Conservation (phyloP, 768 basidiomycete genomes). For the Goffeauzyma gilvescens region DNA sequence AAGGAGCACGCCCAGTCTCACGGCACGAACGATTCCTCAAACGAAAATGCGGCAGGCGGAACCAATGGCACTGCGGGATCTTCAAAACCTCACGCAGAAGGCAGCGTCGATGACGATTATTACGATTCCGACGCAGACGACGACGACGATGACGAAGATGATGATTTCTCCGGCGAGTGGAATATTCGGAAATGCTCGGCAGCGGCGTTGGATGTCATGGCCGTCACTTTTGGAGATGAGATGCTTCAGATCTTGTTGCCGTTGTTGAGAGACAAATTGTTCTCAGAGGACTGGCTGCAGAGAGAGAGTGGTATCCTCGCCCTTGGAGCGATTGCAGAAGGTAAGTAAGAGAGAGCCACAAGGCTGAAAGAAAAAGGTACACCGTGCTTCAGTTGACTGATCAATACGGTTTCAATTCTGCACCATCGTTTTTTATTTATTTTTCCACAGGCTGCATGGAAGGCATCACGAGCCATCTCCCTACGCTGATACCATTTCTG, state of each 20-base stretch:
- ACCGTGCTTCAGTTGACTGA: too few relatives aligned
- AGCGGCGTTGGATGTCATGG: slow-evolving; percentile 87
- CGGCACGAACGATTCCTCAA: slow-evolving; percentile 34
- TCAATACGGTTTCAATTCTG: neutral
- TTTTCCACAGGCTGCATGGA: slow-evolving; percentile 67
- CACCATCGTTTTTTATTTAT: neutral
- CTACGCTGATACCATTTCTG: slow-evolving; percentile 80
- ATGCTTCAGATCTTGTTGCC: slow-evolving; percentile 72
- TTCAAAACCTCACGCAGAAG: slow-evolving; percentile 57
- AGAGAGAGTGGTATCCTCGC: slow-evolving; percentile 90
- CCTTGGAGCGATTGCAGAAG: slow-evolving; percentile 94
- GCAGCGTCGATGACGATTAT: slow-evolving; percentile 47
- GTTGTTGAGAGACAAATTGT: slow-evolving; percentile 78
- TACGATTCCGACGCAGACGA: slow-evolving; percentile 75
- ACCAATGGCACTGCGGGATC: slow-evolving; percentile 7
- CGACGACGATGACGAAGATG: slow-evolving; percentile 80
- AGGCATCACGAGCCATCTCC: slow-evolving; percentile 79
- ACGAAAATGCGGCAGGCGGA: slow-evolving; percentile 1
- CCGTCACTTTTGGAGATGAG: slow-evolving; percentile 78
- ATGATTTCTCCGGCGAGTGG: slow-evolving; percentile 96
- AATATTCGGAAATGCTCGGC: slow-evolving; percentile 96
- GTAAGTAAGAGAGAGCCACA: slow-evolving; percentile 39
- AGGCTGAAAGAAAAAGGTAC: too few relatives aligned
- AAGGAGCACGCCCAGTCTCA: slow-evolving; percentile 73
- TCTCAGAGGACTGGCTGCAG: slow-evolving; percentile 81